Evolutionary conservation across 2,329 filamentous ascomycete genomes (phyloP).

Genomic region (Xylaria polymorpha): DNA sequence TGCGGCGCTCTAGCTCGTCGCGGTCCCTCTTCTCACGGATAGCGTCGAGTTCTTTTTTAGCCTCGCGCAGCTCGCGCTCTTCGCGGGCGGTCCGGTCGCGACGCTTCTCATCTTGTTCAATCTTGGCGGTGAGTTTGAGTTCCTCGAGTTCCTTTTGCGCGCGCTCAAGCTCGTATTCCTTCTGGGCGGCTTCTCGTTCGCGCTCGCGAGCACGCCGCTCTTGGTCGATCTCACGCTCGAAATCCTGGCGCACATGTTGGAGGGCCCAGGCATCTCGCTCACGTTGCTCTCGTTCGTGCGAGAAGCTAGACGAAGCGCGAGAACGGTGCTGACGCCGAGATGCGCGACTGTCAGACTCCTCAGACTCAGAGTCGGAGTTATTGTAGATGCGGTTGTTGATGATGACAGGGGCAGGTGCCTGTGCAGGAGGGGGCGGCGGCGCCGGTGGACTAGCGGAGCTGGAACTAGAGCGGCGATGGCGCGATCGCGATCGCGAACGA

Average conservation of each 20-base stretch:
- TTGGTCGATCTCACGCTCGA: constrained; percentile 47
- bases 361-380: constrained; percentile 52
- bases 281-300: constrained; percentile 29
- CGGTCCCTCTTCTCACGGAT: constrained; percentile 58
- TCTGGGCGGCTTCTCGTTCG: constrained; percentile 53
- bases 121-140: constrained; percentile 55
- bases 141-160: constrained; percentile 55
- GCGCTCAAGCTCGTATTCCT: constrained; percentile 54
- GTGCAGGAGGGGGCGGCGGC: constrained; percentile 44
- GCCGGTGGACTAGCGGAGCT: constrained; percentile 45
- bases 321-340: constrained; percentile 45
- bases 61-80: constrained; percentile 51
- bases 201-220: constrained; percentile 52
- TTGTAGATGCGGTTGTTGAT: constrained; percentile 69
- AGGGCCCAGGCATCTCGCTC: constrained; percentile 50
- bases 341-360: constrained; percentile 56
- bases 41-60: constrained; percentile 52
- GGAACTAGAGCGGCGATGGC: constrained; percentile 59
- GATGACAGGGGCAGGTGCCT: constrained; percentile 58
- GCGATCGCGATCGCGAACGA: constrained; percentile 58
- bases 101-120: constrained; percentile 57
- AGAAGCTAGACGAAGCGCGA: constrained; percentile 13
- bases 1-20: constrained; percentile 61
- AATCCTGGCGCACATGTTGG: constrained; percentile 50
- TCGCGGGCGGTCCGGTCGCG: constrained; percentile 56